phyloP scores from a whole-genome alignment of 164 flowering plant species.

The Liriodendron chinense region DNA sequence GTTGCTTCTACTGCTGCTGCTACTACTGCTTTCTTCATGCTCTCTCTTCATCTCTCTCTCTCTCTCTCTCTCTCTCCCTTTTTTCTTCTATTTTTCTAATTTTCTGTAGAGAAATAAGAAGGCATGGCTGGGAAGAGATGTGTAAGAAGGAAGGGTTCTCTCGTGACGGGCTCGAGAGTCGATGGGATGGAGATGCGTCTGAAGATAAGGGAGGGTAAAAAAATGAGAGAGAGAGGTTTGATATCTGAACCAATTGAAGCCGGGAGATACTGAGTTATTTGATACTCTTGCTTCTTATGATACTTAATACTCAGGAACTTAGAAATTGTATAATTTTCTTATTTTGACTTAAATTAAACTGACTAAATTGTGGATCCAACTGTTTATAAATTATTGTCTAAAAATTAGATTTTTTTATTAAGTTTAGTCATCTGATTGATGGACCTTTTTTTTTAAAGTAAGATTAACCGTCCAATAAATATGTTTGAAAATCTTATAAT shows the following conservation, averaged over 20 bases:
- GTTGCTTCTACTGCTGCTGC: neutral
- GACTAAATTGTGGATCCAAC: no score
- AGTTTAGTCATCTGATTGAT: no score
- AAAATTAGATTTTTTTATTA: no score
- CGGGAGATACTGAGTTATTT: neutral
- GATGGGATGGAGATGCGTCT: conserved; percentile 4
- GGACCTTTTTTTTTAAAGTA: no score
- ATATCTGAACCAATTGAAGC: neutral
- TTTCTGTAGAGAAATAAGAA: neutral
- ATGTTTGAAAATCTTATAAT: no score
- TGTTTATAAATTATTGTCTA: no score
- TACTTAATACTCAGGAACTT: no score
- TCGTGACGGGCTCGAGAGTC: conserved; percentile 28
- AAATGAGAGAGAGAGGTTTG: neutral
- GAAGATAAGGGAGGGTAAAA: neutral
- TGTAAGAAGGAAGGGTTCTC: neutral
- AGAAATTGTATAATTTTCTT: no score
- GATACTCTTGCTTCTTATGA: no score
- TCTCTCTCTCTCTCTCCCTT: neutral
- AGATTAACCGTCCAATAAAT: no score
- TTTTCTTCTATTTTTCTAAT: no score
- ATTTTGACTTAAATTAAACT: no score
- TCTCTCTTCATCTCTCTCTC: conserved; percentile 30
- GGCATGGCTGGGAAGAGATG: neutral
- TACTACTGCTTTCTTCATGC: conserved; percentile 6